Conservation (phyloP, 306 rosid species). For the Hippophae gyantsensis region DNA sequence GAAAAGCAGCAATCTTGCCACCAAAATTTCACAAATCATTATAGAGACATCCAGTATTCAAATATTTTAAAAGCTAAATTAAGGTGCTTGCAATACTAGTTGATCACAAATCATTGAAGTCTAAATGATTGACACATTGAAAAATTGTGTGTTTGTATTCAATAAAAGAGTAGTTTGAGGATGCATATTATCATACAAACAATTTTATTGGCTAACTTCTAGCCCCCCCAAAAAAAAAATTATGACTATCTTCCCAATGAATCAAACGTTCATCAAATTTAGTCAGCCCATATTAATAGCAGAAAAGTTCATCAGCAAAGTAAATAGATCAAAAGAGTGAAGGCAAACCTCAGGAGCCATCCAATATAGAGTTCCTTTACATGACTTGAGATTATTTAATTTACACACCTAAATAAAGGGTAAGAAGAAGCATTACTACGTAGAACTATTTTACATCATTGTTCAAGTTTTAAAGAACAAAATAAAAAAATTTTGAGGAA, state of each 20-base stretch:
- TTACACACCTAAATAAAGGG: conserved; percentile 53
- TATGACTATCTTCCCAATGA: too few species aligned
- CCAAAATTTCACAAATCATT: background rate
- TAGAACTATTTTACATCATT: conserved; percentile 13
- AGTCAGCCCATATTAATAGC: background rate
- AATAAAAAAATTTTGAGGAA: conserved; percentile 7
- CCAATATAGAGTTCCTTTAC: conserved; percentile 86
- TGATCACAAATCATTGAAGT: too few species aligned
- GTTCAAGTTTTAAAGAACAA: conserved; percentile 3
- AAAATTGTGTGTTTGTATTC: too few species aligned
- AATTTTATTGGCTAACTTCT: too few species aligned
- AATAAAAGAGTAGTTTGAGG: too few species aligned
- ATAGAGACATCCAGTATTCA: too few species aligned
- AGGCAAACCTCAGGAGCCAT: conserved; percentile 98
- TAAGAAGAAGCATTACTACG: conserved; percentile 9
- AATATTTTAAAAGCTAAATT: too few species aligned
- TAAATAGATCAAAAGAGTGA: conserved; percentile 10
- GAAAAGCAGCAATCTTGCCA: background rate
- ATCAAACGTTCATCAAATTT: background rate
- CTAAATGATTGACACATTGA: too few species aligned
- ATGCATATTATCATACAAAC: too few species aligned
- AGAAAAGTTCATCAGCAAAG: conserved; percentile 10
- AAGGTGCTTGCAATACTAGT: too few species aligned
- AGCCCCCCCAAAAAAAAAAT: too few species aligned
- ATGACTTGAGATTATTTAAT: conserved; percentile 67